Evolutionary conservation across 1,284 basidiomycete genomes (phyloP).

Genomic region (Termitomyces sp.): DNA sequence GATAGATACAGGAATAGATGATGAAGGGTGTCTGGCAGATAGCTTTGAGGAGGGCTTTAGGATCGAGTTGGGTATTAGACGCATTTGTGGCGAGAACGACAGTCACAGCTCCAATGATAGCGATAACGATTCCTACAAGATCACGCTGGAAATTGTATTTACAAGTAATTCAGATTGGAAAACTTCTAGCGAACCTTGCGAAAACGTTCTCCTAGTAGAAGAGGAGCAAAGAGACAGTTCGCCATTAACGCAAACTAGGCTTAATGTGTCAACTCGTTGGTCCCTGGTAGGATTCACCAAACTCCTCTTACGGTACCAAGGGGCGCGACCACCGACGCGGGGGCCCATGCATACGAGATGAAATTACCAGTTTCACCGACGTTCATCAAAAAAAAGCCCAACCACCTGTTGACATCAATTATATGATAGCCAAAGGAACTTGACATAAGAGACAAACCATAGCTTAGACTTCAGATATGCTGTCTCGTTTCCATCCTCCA

Average conservation of each 20-base stretch:
- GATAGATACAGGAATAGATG: constrained; percentile 64
- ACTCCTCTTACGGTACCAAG: constrained; percentile 73
- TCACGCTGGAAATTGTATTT: constrained; percentile 51
- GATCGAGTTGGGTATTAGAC: constrained; percentile 66
- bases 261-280: constrained; percentile 9
- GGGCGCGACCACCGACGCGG: constrained; percentile 92
- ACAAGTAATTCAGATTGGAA: constrained; percentile 7
- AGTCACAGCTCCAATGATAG: constrained; percentile 81
- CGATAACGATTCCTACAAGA: constrained; percentile 80
- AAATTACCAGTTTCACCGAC: constrained; percentile 92
- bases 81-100: constrained; percentile 83
- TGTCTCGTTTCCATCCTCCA: constrained; percentile 43
- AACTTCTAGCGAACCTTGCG: constrained; percentile 44
- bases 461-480: constrained; percentile 80
- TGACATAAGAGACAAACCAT: constrained; percentile 46
- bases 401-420: constrained; percentile 61
- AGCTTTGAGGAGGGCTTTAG: constrained; percentile 64
- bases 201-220: constrained; percentile 78
- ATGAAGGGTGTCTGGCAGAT: constrained; percentile 71
- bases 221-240: constrained; percentile 90
- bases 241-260: constrained; percentile 82
- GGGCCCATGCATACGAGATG: constrained; percentile 72
- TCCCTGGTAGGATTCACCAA: not conserved
- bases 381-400: constrained; percentile 85
- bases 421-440: not conserved